phyloP scores from a whole-genome alignment of 2,329 filamentous ascomycete genomes.

The Trichoderma hamatum region DNA sequence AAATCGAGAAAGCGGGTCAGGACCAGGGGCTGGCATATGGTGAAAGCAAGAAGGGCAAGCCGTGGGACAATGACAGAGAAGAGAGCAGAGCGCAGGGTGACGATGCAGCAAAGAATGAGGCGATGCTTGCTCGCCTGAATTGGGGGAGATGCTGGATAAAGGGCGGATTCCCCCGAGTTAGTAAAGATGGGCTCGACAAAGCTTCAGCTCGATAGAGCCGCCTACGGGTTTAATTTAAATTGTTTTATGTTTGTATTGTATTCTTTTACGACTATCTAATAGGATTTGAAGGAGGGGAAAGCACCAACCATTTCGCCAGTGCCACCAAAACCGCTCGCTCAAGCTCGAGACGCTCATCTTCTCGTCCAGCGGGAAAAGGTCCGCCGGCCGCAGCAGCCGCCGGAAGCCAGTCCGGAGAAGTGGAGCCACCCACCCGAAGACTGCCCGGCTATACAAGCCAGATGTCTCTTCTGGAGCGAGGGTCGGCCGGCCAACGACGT shows the following conservation, averaged over 20 bases:
- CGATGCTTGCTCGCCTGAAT: conserved; percentile 3
- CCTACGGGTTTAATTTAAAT: background rate
- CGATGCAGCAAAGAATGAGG: conserved; percentile 33
- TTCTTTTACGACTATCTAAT: conserved; percentile 19
- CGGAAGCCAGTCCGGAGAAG: conserved; percentile 43
- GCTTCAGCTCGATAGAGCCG: background rate
- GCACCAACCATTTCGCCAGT: conserved; percentile 37
- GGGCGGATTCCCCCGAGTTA: background rate
- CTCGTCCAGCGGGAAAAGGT: conserved; percentile 43
- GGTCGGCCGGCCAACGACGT: conserved; percentile 36
- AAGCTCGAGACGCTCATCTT: conserved; percentile 38
- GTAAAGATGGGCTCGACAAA: conserved; percentile 13
- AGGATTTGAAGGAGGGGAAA: background rate
- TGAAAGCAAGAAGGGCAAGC: conserved; percentile 41
- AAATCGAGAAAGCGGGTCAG: conserved; percentile 36
- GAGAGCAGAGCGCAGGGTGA: conserved; percentile 37
- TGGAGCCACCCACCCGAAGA: conserved; percentile 46
- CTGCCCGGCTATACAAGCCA: conserved; percentile 43
- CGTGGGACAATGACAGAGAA: conserved; percentile 39
- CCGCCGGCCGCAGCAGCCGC: conserved; percentile 39
- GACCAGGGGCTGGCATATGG: conserved; percentile 44
- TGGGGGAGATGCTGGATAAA: conserved; percentile 6
- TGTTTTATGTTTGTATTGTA: conserved; percentile 2
- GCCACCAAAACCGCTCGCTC: conserved; percentile 37
- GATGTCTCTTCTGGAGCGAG: conserved; percentile 44